Base-by-base conservation (phyloP, 83 land plant genomes). In the Picea mariana region DNA sequence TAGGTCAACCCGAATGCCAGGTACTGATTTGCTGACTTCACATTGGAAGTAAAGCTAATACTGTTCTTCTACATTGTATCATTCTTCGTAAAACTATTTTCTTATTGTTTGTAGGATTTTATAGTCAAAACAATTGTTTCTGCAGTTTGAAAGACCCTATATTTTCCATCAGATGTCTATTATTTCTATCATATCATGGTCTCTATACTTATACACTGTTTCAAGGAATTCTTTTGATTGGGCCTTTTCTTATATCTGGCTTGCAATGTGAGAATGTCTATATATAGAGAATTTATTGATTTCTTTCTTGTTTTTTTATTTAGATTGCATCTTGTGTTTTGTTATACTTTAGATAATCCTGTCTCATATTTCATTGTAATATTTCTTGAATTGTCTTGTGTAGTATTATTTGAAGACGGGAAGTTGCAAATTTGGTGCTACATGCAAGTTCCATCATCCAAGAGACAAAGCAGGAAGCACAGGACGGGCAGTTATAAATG, bases 401-500 rank as follows among this genome's bases (percentile, higher is more conserved):
- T 87, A 95, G 98, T 95, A 89, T 85, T 95, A 90, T 83, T 79
- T 95, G 86, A 95, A 92, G 87, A 95, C 95, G 3, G 98, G 98
- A 81, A 95, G 92, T 62, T 93, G 98, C 88, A 93, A 95, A 88
- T 95, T 93, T 89, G 98, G 98, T 64, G 84, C 92, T 15, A 90
- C 98, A 62, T 95, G 98, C 88, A 92, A 93, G 84, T 95, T 92
- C 80, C 91, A 95, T 83, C 98, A 95, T 77, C 96, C 98, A 44
- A 91, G 87, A 84, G 93, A 89, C 64, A 95, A 90, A 79, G 93
- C 95, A 81, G 96, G 93, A 52, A 85, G 87, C 61, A 86, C 86
- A 67, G 92, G 94, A 81, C 89, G 94, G 79, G 94, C 87, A 55
- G 65, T 87, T 9, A 71, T 93, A 40, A 95, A 95, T 86, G 67